Evolutionary conservation across 208 protist genomes (phyloP).

Genomic region (Leishmania arabica): DNA sequence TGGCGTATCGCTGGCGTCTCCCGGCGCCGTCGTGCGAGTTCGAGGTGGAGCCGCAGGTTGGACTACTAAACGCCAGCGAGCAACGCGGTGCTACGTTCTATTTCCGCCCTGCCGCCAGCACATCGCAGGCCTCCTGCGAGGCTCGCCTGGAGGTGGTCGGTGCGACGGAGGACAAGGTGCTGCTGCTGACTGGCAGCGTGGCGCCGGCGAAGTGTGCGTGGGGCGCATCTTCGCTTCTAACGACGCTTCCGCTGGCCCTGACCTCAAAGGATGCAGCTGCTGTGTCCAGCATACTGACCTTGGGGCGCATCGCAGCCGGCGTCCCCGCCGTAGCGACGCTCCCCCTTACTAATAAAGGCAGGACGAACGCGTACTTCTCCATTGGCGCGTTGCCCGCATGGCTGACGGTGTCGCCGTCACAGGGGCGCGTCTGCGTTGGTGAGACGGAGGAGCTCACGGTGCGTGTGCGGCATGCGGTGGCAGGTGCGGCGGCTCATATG

Average conservation of each 20-base stretch:
- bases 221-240: constrained; percentile 22
- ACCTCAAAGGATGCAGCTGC: constrained; percentile 5
- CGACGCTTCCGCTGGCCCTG: constrained; percentile 1
- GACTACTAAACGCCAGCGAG: constrained; percentile 67
- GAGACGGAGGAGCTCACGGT: constrained; percentile 75
- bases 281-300: constrained; percentile 60
- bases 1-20: constrained; percentile 75
- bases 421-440: constrained; percentile 66
- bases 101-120: constrained; percentile 69
- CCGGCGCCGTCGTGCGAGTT: constrained; percentile 52
- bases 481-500: constrained; percentile 35
- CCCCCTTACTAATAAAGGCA: constrained; percentile 66
- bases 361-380: constrained; percentile 75
- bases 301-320: constrained; percentile 78
- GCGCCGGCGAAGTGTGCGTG: constrained; percentile 65
- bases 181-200: constrained; percentile 71
- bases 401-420: constrained; percentile 68
- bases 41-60: constrained; percentile 56
- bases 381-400: constrained; percentile 65
- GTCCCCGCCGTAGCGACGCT: constrained; percentile 37
- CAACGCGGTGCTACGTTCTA: constrained; percentile 57
- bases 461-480: constrained; percentile 39
- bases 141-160: constrained; percentile 77
- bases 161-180: constrained; percentile 55
- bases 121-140: constrained; percentile 39